Percentiles rank a stretch among this genome's conserved stretches.
Evolutionary conservation across 768 basidiomycete species (phyloP).

Genomic region (Auriscalpium orientale): DNA sequence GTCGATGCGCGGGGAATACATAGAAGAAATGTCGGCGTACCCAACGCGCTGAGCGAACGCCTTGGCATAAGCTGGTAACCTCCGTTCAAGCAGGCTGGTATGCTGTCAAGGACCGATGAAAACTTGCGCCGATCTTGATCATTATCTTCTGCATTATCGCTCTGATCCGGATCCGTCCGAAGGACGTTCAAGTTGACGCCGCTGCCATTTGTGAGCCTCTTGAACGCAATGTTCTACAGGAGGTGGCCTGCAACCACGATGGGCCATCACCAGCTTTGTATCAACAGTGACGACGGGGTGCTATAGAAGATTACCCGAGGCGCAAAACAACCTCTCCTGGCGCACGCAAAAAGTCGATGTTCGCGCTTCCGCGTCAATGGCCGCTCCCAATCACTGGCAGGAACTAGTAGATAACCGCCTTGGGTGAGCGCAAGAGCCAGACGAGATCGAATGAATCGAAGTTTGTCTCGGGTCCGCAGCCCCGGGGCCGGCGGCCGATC

Average conservation of each 20-base stretch:
- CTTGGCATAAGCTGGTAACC: conserved; percentile 82
- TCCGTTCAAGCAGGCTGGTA: conserved; percentile 95
- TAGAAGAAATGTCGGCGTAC: conserved; percentile 31
- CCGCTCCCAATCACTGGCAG: too few relatives aligned
- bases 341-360: too few relatives aligned
- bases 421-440: too few relatives aligned
- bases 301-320: too few relatives aligned
- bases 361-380: too few relatives aligned
- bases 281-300: too few relatives aligned
- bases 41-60: conserved; percentile 82
- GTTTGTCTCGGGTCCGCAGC: too few relatives aligned
- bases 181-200: conserved; percentile 93
- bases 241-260: conserved; percentile 62
- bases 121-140: conserved; percentile 99
- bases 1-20: background rate
- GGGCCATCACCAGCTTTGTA: too few relatives aligned
- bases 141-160: conserved; percentile 95
- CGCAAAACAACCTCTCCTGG: too few relatives aligned
- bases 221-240: conserved; percentile 98
- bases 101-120: conserved; percentile 89
- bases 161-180: conserved; percentile 93
- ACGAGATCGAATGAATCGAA: too few relatives aligned
- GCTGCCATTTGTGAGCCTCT: conserved; percentile 79
- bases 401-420: too few relatives aligned
- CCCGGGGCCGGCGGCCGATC: too few relatives aligned